Conservation (phyloP, 495 filamentous ascomycete genomes). For the Clohesyomyces aquaticus region DNA sequence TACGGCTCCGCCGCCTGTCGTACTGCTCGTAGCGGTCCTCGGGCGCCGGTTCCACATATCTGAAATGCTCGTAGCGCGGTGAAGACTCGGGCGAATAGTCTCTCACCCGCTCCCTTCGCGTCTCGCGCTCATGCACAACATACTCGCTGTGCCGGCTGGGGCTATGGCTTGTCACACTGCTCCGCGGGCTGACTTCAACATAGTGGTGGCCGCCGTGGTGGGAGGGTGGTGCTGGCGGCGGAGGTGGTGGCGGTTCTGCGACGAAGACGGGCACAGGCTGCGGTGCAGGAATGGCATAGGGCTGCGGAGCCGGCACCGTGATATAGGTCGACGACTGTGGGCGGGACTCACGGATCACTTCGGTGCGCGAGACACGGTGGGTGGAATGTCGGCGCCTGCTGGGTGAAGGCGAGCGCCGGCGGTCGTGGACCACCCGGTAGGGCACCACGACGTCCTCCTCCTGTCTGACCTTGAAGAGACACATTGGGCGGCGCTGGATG, state of each 20-base stretch:
- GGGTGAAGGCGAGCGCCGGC: constrained; percentile 22
- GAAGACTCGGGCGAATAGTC: constrained; percentile 36
- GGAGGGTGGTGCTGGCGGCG: constrained; percentile 16
- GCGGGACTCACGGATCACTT: constrained; percentile 41
- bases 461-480: constrained; percentile 47
- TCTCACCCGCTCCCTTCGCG: constrained; percentile 35
- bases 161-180: constrained; percentile 36
- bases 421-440: constrained; percentile 27
- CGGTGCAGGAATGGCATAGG: constrained; percentile 35
- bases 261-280: constrained; percentile 44
- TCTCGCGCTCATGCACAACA: constrained; percentile 42
- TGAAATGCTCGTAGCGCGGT: constrained; percentile 44
- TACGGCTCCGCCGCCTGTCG: constrained; percentile 25
- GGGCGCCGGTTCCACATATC: constrained; percentile 44
- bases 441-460: constrained; percentile 45
- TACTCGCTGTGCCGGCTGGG: constrained; percentile 33
- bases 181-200: constrained; percentile 44
- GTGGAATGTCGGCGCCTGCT: constrained; percentile 24
- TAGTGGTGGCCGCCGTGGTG: constrained; percentile 39
- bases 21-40: constrained; percentile 32
- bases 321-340: constrained; percentile 29
- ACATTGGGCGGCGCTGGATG: constrained; percentile 38
- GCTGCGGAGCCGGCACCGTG: constrained; percentile 20
- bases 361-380: constrained; percentile 33
- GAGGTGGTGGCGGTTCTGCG: constrained; percentile 34